Evolutionary conservation across 2,329 filamentous ascomycete genomes (phyloP), one percentile per base, ranked within the genome.

Genomic region (Boeremia exigua): DNA sequence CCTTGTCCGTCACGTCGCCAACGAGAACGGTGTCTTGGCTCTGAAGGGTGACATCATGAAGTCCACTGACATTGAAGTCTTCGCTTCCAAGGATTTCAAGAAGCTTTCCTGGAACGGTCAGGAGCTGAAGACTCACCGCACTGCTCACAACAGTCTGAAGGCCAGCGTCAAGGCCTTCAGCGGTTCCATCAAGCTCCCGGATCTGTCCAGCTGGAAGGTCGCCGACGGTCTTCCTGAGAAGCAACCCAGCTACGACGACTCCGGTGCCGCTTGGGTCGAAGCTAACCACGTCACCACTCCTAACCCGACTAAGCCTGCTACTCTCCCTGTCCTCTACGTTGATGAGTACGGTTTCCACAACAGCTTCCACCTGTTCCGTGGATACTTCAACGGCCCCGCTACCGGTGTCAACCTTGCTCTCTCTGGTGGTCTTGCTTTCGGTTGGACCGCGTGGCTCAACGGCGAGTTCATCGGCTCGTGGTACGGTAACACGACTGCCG

Each of bases 381-480:
- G 73, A 6, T 70, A 71, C 61, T 79, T 79, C 48, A 63, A 74
- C 1, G 74, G 71, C 3, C 47, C 67, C 14, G 70, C 71, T 30
- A 80, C 76, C 0, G 78, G 75, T 1, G 75, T 83, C 4, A 80
- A 78, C 58, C 76, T 87, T 14, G 77, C 83, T 54, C 67, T 85
- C 33, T 80, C 80, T 12, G 84, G 84, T 19, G 84, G 84, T 23
- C 73, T 76, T 27, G 83, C 83, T 2, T 84, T 84, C 37, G 84
- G 84, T 14, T 86, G 80, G 73, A 83, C 79, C 3, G 83, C 80
- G 19, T 86, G 81, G 79, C 70, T 87, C 0, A 87, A 88, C 68
- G 81, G 81, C 8, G 66, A 79, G 6, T 83, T 83, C 67, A 68
- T 87, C 6, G 84, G 83, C 17, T 85, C 84, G 0, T 82, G 78